Conservation (phyloP, 2,329 filamentous ascomycete species). For the Aspergillus thermomutatus region DNA sequence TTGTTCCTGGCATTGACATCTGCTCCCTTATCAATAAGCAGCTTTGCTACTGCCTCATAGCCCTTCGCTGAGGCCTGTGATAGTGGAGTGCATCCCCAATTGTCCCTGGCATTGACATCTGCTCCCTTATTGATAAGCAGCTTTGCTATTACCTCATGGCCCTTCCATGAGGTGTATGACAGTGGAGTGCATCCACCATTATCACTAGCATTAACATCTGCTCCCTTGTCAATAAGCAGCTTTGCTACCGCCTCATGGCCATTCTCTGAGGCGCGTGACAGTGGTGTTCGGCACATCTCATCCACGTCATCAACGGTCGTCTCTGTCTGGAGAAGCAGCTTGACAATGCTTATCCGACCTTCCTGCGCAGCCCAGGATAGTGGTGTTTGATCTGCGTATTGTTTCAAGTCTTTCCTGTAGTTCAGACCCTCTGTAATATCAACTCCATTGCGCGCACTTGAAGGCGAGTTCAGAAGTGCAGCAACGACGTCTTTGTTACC, state of each 20-base stretch:
- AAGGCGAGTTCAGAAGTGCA: slow-evolving; percentile 8
- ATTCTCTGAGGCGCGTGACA: too few species aligned
- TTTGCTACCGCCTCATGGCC: too few species aligned
- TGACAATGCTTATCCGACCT: slow-evolving; percentile 1
- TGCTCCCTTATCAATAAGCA: slow-evolving; percentile 10
- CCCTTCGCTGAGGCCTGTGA: slow-evolving; percentile 2
- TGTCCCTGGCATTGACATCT: neutral
- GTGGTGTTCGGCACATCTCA: too few species aligned
- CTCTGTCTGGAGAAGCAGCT: slow-evolving; percentile 7
- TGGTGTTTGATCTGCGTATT: slow-evolving; percentile 7
- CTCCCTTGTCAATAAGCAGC: too few species aligned
- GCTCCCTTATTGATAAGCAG: neutral
- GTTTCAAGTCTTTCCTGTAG: slow-evolving; percentile 4
- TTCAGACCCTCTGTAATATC: slow-evolving; percentile 9
- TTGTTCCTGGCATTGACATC: slow-evolving; percentile 3
- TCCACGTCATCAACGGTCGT: too few species aligned
- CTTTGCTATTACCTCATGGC: too few species aligned
- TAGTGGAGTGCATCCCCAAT: neutral
- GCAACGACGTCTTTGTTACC: slow-evolving; percentile 5
- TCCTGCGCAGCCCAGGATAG: slow-evolving; percentile 11
- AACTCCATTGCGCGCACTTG: slow-evolving; percentile 1
- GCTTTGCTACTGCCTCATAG: slow-evolving; percentile 1
- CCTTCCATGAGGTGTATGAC: too few species aligned
- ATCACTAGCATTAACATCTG: too few species aligned
- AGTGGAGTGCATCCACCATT: too few species aligned